A percentile compares a stretch with the other conserved stretches of the same genome.
Conservation (phyloP, 257 asterid genomes). For the Ilex asprella region DNA sequence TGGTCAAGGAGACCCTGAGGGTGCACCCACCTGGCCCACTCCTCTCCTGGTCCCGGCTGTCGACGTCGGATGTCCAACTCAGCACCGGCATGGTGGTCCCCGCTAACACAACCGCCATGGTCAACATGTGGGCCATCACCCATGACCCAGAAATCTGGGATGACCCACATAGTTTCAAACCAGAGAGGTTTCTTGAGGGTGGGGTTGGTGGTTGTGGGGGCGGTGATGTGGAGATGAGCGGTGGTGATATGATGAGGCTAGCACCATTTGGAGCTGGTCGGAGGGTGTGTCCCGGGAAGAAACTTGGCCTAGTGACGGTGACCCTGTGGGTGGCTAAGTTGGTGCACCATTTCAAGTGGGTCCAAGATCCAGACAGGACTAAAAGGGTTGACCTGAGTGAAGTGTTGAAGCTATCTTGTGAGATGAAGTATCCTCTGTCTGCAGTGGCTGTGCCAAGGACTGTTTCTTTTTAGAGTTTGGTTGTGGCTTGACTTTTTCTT, state of each 20-base stretch:
- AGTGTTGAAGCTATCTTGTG: conserved; percentile 54
- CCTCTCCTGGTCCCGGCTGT: conserved; percentile 47
- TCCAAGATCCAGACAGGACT: background rate
- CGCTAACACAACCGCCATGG: conserved; percentile 45
- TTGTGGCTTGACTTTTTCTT: no score
- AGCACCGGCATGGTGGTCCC: conserved; percentile 47
- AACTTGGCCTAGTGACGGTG: conserved; percentile 37
- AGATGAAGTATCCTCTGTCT: conserved; percentile 50
- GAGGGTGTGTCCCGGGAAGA: conserved; percentile 56
- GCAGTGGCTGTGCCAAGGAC: conserved; percentile 17
- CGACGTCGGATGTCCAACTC: conserved; percentile 31
- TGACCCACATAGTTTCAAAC: conserved; percentile 27
- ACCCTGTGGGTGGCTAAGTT: conserved; percentile 48
- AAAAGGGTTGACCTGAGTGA: conserved; percentile 33
- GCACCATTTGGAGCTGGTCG: conserved; percentile 63
- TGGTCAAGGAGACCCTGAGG: conserved; percentile 43
- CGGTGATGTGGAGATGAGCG: conserved; percentile 31
- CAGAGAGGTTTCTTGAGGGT: conserved; percentile 32
- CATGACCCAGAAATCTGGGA: conserved; percentile 35
- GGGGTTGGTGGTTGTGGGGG: conserved; percentile 3
- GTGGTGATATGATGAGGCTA: conserved; percentile 34
- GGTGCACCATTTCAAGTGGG: conserved; percentile 37
- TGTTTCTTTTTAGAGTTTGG: no score
- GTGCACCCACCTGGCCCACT: conserved; percentile 60
- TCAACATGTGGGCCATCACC: conserved; percentile 64